A percentile compares a stretch with the other conserved stretches of the same genome.
These are phyloP conservation scores for Nemania sp. DNA, from an alignment of 2,329 filamentous ascomycete genomes.

Conservation along the genomic window DNA sequence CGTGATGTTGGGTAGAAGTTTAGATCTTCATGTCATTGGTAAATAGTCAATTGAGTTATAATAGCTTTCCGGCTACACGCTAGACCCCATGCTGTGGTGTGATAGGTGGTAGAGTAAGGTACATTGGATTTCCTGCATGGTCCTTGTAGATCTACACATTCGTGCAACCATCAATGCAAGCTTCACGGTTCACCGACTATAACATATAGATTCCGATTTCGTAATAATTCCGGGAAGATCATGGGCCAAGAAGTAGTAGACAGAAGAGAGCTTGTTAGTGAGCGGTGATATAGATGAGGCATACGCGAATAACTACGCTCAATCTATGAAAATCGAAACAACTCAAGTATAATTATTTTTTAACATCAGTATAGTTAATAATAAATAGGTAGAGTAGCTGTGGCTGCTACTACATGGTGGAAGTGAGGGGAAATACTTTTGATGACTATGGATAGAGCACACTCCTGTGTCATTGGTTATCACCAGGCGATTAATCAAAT, in stretches of 20 bases:
- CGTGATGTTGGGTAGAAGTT: not conserved
- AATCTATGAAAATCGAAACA: not conserved
- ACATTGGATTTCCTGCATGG: conserved; percentile 30
- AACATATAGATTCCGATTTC: not conserved
- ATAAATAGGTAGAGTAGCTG: no score
- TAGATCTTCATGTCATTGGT: not conserved
- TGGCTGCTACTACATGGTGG: not conserved
- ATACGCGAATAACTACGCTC: not conserved
- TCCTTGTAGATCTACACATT: conserved; percentile 20
- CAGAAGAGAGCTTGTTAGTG: not conserved
- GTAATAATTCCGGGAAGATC: not conserved
- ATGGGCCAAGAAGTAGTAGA: not conserved
- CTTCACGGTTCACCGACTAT: conserved; percentile 26
- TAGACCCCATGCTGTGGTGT: not conserved
- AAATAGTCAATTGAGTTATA: not conserved
- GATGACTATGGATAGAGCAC: no score
- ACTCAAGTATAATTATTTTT: not conserved
- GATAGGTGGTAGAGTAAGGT: conserved; percentile 14
- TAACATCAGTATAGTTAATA: no score
- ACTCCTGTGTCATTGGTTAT: not conserved
- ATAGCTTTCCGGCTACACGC: not conserved
- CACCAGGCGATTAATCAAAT: not conserved
- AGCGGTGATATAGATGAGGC: not conserved
- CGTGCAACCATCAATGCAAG: conserved; percentile 1
- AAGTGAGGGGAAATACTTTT: not conserved